A percentile compares a stretch with the other conserved stretches of the same genome.
Evolutionary conservation across 176 grass and related monocot genomes (phyloP).

Genomic region (Avena insularis): DNA sequence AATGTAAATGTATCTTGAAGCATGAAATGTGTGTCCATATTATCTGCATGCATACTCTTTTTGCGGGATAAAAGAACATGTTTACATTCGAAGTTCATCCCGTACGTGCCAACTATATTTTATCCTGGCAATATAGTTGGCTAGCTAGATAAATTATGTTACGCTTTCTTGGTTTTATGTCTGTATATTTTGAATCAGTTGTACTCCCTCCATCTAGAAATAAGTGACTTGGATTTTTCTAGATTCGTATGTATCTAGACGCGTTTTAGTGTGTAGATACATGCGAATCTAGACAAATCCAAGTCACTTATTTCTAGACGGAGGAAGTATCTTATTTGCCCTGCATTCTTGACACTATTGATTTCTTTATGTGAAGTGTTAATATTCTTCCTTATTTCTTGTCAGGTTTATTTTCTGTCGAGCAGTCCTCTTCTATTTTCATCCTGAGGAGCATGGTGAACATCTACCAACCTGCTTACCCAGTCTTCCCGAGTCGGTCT

Average conservation of each 20-base stretch:
- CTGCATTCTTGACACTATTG: neutral
- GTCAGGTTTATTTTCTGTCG: constrained; percentile 99
- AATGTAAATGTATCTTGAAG: neutral
- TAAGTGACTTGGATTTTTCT: neutral
- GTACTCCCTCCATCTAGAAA: neutral
- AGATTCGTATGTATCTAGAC: no score
- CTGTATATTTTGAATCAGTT: neutral
- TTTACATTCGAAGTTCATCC: neutral
- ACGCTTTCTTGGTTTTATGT: neutral
- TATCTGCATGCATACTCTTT: neutral
- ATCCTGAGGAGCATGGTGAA: constrained; percentile 37
- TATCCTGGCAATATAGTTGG: neutral
- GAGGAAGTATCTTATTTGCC: neutral
- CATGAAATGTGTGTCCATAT: constrained; percentile 2
- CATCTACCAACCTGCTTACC: constrained; percentile 85
- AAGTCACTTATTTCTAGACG: no score
- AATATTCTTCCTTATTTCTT: constrained; percentile 11
- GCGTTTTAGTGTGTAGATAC: no score
- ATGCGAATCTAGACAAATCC: no score
- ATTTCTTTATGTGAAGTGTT: neutral
- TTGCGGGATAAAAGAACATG: neutral
- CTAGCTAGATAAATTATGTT: constrained; percentile 19
- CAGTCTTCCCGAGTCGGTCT: constrained; percentile 72
- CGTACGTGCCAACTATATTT: neutral
- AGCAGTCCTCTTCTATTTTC: constrained; percentile 73